Base-by-base conservation (phyloP, 73 alveolate genomes). In the Durusdinium trenchii region DNA sequence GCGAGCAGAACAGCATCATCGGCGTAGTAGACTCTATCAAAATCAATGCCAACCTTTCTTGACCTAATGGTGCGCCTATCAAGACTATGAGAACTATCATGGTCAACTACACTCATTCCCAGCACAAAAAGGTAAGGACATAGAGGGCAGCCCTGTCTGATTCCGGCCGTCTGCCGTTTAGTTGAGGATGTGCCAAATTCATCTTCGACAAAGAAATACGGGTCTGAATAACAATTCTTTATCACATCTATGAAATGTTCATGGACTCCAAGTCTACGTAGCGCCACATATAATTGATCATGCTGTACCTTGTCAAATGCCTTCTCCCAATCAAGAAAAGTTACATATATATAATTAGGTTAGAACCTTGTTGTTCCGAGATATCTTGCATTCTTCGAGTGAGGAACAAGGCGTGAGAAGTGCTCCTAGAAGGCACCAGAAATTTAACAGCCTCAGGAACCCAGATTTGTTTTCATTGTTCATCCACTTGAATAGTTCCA, bases 401-500 rank as follows among this genome's bases (percentile, higher is more conserved):
- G 14, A 50, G 36, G 40, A 2, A 85, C 3, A 35, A 32, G 23
- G 94, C 94, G 45, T 36, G 81, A 0, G 79, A 50, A 6, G 62
- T 85, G 61, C 81, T n/a, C n/a, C n/a, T n/a, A n/a, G n/a, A n/a
- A n/a, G n/a, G n/a, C 94, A 85, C 81, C 94, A 85, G 14, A 10
- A 6, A 20, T 85, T 54, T 38, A 54, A 1, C 26, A 85, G 46
- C 40, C 6, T 7, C 0, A 54, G 50, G 35, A 85, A n/a, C 67
- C 78, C 45, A 10, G 9, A 14, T 30, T 57, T 32, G 43, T 38
- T 54, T 7, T 20, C 32, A 1, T 3, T 35, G 36, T 85, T 35
- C 94, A 85, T 85, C 94, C 94, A 85, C 18, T 36, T 54, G 36
- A 85, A 85, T 20, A 85, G 57, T 38, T 85, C 94, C 94, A 54